A percentile compares a stretch with the other conserved stretches of the same genome.
phyloP scores from a whole-genome alignment of 1,284 basidiomycete genomes.

The Leucoagaricus sp. region DNA sequence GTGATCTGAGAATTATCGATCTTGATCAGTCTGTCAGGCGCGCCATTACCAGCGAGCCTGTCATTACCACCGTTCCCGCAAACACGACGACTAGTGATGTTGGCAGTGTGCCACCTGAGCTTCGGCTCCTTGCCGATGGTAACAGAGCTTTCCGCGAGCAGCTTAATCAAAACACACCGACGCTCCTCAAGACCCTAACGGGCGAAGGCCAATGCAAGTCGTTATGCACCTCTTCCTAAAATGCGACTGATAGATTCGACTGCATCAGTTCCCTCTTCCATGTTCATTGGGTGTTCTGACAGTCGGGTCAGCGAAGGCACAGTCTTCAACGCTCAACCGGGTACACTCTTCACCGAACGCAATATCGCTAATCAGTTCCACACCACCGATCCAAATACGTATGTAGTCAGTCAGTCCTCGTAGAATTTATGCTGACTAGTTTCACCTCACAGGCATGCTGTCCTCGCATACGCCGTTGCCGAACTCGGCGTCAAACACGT shows the following conservation, averaged over 20 bases:
- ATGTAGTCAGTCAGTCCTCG: too few relatives aligned
- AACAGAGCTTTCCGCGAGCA: slow-evolving; percentile 30
- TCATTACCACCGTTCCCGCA: not conserved
- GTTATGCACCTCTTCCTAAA: not conserved
- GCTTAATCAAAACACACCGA: slow-evolving; percentile 27
- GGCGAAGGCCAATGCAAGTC: slow-evolving; percentile 31
- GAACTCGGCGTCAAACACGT: slow-evolving; percentile 35
- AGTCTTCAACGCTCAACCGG: slow-evolving; percentile 36
- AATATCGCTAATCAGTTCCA: slow-evolving; percentile 39
- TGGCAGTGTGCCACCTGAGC: too few relatives aligned
- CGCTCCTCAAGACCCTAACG: slow-evolving; percentile 27
- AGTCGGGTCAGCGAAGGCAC: slow-evolving; percentile 37
- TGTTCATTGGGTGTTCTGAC: slow-evolving; percentile 39
- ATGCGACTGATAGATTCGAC: not conserved
- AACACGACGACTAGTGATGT: too few relatives aligned
- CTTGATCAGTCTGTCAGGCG: slow-evolving; percentile 7
- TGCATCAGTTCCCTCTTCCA: slow-evolving; percentile 34
- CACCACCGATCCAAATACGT: slow-evolving; percentile 33
- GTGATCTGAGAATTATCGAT: slow-evolving; percentile 13
- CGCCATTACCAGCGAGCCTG: not conserved
- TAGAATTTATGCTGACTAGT: too few relatives aligned
- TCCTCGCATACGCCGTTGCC: slow-evolving; percentile 33
- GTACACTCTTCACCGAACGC: slow-evolving; percentile 35
- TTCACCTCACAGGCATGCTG: slow-evolving; percentile 33
- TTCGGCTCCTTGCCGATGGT: slow-evolving; percentile 29